Evolutionary conservation across 2,329 filamentous ascomycete species (phyloP).

Genomic region (Talaromyces sp.): DNA sequence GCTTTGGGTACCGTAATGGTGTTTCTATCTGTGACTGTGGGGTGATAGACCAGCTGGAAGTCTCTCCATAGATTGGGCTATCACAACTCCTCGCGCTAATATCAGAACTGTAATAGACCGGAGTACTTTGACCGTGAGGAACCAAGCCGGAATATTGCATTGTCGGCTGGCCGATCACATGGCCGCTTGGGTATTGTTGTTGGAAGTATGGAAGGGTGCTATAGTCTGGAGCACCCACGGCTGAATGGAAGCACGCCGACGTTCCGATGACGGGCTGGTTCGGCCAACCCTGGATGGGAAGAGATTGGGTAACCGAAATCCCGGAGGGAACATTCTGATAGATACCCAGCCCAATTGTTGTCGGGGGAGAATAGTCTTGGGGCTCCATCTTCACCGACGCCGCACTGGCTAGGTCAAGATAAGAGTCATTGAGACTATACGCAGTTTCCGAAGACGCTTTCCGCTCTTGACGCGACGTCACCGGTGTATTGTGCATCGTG

Average conservation of each 20-base stretch:
- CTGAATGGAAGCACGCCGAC: constrained; percentile 17
- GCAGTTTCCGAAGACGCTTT: constrained; percentile 9
- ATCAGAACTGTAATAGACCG: constrained; percentile 20
- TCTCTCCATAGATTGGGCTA: constrained; percentile 14
- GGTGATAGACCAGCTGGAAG: constrained; percentile 20
- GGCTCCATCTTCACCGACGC: constrained; percentile 11
- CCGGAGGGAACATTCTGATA: constrained; percentile 20
- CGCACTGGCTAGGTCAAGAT: constrained; percentile 18
- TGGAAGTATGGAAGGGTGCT: constrained; percentile 20
- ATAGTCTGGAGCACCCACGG: constrained; percentile 18
- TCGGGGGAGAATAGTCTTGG: constrained; percentile 14
- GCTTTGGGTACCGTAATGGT: constrained; percentile 12
- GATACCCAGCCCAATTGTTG: constrained; percentile 27
- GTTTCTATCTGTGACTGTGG: constrained; percentile 19
- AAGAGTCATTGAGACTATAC: constrained; percentile 16
- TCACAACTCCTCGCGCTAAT: constrained; percentile 15
- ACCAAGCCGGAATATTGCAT: constrained; percentile 19
- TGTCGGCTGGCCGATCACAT: constrained; percentile 19
- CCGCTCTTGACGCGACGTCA: constrained; percentile 15
- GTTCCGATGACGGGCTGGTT: constrained; percentile 16
- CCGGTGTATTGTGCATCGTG: constrained; percentile 22
- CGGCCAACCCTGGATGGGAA: constrained; percentile 19
- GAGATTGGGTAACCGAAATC: constrained; percentile 17
- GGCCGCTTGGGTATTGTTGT: constrained; percentile 15
- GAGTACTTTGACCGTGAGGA: constrained; percentile 18